Evolutionary conservation across 106 monocot species (phyloP), one percentile per base, ranked within the genome.

Genomic region (Dactylorhiza incarnata): DNA sequence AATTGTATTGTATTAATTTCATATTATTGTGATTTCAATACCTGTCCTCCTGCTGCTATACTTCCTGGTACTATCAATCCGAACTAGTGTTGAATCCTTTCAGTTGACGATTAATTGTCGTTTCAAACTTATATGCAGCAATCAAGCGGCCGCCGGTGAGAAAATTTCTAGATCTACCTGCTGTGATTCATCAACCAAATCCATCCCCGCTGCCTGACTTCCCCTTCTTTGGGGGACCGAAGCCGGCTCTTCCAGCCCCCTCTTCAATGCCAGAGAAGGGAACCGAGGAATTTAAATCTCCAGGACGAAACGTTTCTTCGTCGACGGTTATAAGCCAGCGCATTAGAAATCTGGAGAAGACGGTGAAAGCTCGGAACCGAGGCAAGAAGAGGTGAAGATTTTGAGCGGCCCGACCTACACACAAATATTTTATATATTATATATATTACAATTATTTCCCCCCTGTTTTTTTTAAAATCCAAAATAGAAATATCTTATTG

Each of bases 321-420:
- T 84, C 85, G 69, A 71, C 91, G 51, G 86, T 83, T 24, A 85
- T 93, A 69, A 99, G 82, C 78, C 91, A 91, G 58, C 77, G 89
- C 48, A 82, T 94, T 24, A 82, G 83, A 47, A 89, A 83, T 49
- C 85, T 94, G 11, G 97, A 99, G 78, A 91, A 88, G 74, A 73
- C 77, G 3, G 97, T 91, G 5, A 99, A 89, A 76, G 78, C 77
- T 3, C 82, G 88, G 78, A 78, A 49, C 58, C 86, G 84, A 76
- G 53, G 82, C 6, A 91, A 89, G 77, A 94, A 79, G 73, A 90
- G 80, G 72, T 82, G 77, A 85, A 16, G 37, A 6, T 9, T 22
- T 62, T 23, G 7, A 3, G 9, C 12, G 11, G 12, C 12, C 12
- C 3, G 12, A 3, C 16, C 16, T 11, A 53, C 3, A 3, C 53